Base-by-base conservation (phyloP, 306 rosid genomes). In the Ochetophila trinervis region DNA sequence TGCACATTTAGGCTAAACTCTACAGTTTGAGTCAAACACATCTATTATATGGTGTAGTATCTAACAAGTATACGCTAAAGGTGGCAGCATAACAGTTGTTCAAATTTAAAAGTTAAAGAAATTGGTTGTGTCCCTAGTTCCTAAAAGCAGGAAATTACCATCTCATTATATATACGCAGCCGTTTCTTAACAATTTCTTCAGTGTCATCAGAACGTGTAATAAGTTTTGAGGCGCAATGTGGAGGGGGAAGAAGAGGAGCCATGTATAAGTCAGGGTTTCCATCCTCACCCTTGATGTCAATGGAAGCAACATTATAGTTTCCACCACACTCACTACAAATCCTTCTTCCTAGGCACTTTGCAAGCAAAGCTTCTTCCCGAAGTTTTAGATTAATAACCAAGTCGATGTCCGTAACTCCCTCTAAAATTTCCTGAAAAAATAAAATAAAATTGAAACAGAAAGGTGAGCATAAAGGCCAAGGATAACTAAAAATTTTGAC, bases 281-380 rank as follows among this genome's bases (percentile, higher is more conserved):
- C 86, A 52, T 77, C 78, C 71, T 78, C 57, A 15, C 70, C 80
- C 71, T 81, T 81, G 54, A 81, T 66, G 58, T 78, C 83, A 53
- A 81, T 78, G 49, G 70, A 57, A n/a, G 86, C 74, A 13, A 77
- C 58, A 60, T 81, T 81, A 24, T 74, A 81, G 59, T 81, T 81
- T 53, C 83, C 80, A 52, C 81, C 79, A 53, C 86, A 81, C 57
- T 81, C 75, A 11, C 80, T 74, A 52, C 86, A 81, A 24, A 62
- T 70, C 70, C 86, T 74, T 72, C 86, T 70, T 54, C 86, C 86
- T 4, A 82, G 75, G 73, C 86, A 82, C 73, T 78, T 82, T 16
- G 78, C 80, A 40, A 82, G 75, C 63, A 82, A 65, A 57, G 80
- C 86, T 62, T 82, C 86, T 78, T 82, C 86, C 16, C 76, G 65